phyloP scores from a whole-genome alignment of 495 filamentous ascomycete species.

The Trichocladium antarcticum region DNA sequence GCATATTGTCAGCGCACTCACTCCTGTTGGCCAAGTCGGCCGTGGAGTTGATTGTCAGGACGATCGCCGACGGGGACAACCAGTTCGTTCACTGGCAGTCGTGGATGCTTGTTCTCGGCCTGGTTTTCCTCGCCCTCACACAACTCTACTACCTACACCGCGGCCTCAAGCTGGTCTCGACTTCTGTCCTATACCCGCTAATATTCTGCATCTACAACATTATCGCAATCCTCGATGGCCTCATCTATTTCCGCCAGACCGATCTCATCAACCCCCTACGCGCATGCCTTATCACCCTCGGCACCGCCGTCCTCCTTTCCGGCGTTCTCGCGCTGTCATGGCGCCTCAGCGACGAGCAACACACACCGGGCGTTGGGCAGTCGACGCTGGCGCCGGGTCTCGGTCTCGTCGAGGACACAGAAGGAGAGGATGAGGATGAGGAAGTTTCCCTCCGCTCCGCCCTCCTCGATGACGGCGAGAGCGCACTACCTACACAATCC shows the following conservation, averaged over 20 bases:
- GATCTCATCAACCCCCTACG: constrained; percentile 62
- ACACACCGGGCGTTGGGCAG: constrained; percentile 47
- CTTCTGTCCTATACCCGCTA: constrained; percentile 91
- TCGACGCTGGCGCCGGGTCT: constrained; percentile 57
- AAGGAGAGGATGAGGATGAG: constrained; percentile 43
- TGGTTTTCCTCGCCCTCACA: constrained; percentile 71
- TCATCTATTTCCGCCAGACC: constrained; percentile 92
- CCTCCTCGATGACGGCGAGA: constrained; percentile 32
- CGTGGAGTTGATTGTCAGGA: constrained; percentile 91
- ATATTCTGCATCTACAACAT: constrained; percentile 99
- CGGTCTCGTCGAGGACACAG: constrained; percentile 55
- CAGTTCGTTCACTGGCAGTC: constrained; percentile 97
- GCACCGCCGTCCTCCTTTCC: constrained; percentile 71
- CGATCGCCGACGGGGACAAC: constrained; percentile 74
- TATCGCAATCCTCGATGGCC: constrained; percentile 89
- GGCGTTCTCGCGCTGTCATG: constrained; percentile 91
- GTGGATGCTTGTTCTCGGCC: constrained; percentile 80
- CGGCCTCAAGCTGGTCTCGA: constrained; percentile 87
- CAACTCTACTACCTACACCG: constrained; percentile 94
- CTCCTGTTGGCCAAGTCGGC: constrained; percentile 92
- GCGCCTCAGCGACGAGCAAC: constrained; percentile 68
- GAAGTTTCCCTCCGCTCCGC: constrained; percentile 27
- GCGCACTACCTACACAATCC: constrained; percentile 20
- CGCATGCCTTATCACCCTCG: constrained; percentile 75
- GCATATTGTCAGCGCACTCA: constrained; percentile 86